Percentiles rank a stretch among this genome's conserved stretches.
Evolutionary conservation across 2,329 filamentous ascomycete species (phyloP).

Genomic region (Fusarium tricinctum): DNA sequence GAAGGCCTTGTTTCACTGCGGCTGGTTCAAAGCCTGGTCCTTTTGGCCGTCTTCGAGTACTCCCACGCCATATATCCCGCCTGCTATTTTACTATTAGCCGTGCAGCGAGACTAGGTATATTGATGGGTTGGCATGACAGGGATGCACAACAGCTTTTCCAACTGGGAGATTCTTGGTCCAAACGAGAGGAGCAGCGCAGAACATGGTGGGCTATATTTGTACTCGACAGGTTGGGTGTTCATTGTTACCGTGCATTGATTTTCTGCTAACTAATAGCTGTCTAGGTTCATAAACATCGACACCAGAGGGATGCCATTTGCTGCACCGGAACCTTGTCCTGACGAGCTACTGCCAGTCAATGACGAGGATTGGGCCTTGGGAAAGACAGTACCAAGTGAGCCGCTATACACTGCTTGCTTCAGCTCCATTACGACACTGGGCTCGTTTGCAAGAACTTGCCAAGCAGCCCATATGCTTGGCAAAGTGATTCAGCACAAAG

Average conservation of each 20-base stretch:
- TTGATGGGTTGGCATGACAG: constrained; percentile 11
- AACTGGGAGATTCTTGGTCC: constrained; percentile 16
- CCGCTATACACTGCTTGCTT: constrained; percentile 15
- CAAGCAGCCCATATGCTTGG: constrained; percentile 19
- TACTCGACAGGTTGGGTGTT: constrained; percentile 10
- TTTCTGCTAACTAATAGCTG: background rate
- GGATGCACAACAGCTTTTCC: constrained; percentile 15
- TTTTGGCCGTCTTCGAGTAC: constrained; percentile 12
- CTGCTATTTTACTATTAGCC: constrained; percentile 15
- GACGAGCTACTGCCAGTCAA: constrained; percentile 13
- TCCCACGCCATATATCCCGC: constrained; percentile 22
- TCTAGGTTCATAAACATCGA: constrained; percentile 3
- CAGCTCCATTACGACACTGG: constrained; percentile 7
- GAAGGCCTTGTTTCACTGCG: constrained; percentile 6
- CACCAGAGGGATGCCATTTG: constrained; percentile 10
- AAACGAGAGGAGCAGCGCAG: constrained; percentile 12
- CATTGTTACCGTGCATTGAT: background rate
- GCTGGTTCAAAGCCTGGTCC: background rate
- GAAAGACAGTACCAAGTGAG: constrained; percentile 12
- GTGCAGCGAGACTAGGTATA: constrained; percentile 8
- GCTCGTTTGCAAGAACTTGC: constrained; percentile 13
- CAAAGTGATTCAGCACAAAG: constrained; percentile 8
- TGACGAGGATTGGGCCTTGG: constrained; percentile 12
- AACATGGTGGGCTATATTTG: constrained; percentile 20
- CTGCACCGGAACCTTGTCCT: constrained; percentile 10